These are phyloP conservation scores for Phytophthora uliginosa DNA, from an alignment of 352 stramenopile genomes.

Conservation along the genomic window DNA sequence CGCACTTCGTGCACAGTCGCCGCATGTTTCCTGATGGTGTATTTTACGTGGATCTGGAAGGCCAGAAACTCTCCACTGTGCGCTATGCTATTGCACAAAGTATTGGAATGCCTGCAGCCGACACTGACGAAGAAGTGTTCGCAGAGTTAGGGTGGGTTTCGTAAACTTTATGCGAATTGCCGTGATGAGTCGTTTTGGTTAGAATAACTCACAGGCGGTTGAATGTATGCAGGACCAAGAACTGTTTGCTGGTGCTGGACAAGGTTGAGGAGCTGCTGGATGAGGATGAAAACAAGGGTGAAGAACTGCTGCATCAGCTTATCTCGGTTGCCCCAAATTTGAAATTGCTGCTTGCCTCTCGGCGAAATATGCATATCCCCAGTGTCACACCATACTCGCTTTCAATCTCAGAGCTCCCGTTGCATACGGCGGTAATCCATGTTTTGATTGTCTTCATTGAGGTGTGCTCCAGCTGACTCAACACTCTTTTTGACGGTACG, in stretches of 20 bases:
- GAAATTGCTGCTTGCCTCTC: conserved; percentile 74
- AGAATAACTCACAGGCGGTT: conserved; percentile 8
- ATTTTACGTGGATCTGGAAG: conserved; percentile 89
- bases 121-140: conserved; percentile 85
- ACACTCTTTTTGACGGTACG: conserved; percentile 1
- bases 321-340: conserved; percentile 79
- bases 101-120: conserved; percentile 77
- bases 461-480: neutral
- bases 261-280: conserved; percentile 87
- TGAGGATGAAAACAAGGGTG: conserved; percentile 77
- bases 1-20: conserved; percentile 82
- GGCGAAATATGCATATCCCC: conserved; percentile 77
- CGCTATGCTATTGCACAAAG: conserved; percentile 86
- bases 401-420: conserved; percentile 76
- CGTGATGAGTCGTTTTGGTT: conserved; percentile 1
- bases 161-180: neutral
- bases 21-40: conserved; percentile 84
- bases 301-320: conserved; percentile 74
- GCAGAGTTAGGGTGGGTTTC: conserved; percentile 63
- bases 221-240: conserved; percentile 52
- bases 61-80: conserved; percentile 82
- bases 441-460: conserved; percentile 6
- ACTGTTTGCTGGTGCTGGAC: conserved; percentile 80
- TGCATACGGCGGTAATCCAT: conserved; percentile 67
- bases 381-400: conserved; percentile 86